Conservation (phyloP, 306 rosid species). For the Castanopsis chinensis region DNA sequence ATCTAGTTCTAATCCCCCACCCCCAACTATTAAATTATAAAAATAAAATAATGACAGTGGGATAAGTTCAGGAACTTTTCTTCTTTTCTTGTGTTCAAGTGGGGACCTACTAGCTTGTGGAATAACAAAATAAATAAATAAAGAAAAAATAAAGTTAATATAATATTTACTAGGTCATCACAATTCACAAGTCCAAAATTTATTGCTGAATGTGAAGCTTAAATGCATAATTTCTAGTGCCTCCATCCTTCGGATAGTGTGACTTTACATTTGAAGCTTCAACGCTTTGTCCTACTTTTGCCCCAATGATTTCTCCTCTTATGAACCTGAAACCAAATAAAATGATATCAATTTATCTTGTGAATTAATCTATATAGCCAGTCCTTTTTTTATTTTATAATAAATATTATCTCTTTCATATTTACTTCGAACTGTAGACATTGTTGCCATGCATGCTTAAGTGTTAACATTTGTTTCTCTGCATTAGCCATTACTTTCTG, state of each 20-base stretch:
- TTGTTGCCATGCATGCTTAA: neutral
- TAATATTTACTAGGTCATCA: neutral
- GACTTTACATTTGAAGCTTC: neutral
- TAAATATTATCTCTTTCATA: neutral
- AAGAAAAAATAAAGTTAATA: neutral
- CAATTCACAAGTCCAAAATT: neutral
- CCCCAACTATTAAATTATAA: too few species aligned
- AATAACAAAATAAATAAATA: neutral
- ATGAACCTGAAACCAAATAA: too few species aligned
- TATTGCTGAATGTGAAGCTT: neutral
- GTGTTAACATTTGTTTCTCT: conserved; percentile 7
- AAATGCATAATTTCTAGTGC: neutral
- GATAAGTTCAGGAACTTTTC: neutral
- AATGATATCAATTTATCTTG: too few species aligned
- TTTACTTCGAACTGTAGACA: neutral
- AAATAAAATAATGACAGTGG: neutral
- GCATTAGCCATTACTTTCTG: neutral
- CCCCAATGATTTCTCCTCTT: too few species aligned
- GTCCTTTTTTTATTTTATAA: neutral
- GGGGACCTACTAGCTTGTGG: neutral
- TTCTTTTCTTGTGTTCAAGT: neutral
- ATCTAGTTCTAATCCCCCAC: too few species aligned
- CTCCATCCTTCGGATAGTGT: neutral
- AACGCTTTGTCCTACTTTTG: neutral
- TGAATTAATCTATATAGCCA: too few species aligned